phyloP scores from a whole-genome alignment of 2,329 filamentous ascomycete genomes.

The Claviceps paspali region DNA sequence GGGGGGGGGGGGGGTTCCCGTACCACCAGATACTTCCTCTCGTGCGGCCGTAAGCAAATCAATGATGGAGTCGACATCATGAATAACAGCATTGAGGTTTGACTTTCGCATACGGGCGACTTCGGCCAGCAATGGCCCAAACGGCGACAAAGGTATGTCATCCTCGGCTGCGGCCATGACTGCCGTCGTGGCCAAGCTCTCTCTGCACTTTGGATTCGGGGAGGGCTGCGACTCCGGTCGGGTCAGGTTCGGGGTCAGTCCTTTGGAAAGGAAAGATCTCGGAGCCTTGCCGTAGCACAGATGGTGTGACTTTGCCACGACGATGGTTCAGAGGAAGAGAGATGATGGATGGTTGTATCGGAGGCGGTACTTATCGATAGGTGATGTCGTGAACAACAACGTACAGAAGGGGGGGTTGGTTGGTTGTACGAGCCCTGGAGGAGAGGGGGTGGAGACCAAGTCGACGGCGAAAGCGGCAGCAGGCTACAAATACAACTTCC shows the following conservation, averaged over 20 bases:
- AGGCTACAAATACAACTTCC: no score
- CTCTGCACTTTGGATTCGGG: neutral
- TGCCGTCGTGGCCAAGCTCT: neutral
- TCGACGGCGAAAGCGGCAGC: neutral
- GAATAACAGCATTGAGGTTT: constrained; percentile 53
- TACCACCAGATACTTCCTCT: constrained; percentile 57
- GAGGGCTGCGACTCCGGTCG: neutral
- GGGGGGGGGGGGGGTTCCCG: constrained; percentile 6
- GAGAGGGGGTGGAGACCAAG: no score
- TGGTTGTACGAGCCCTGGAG: no score
- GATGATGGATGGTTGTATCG: neutral
- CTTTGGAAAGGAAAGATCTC: neutral
- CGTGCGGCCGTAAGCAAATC: constrained; percentile 59
- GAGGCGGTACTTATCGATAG: constrained; percentile 4
- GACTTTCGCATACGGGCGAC: constrained; percentile 56
- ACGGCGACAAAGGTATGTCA: constrained; percentile 26
- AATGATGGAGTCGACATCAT: constrained; percentile 73
- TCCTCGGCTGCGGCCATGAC: constrained; percentile 21
- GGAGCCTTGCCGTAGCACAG: neutral
- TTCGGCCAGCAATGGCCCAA: constrained; percentile 51
- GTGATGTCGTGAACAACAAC: neutral
- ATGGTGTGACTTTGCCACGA: neutral
- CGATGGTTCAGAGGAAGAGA: neutral
- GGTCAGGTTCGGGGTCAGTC: neutral
- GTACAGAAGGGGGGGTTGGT: no score